These are phyloP conservation scores for Colletotrichum sp. DNA, from an alignment of 2,329 filamentous ascomycete species.

Conservation along the genomic window DNA sequence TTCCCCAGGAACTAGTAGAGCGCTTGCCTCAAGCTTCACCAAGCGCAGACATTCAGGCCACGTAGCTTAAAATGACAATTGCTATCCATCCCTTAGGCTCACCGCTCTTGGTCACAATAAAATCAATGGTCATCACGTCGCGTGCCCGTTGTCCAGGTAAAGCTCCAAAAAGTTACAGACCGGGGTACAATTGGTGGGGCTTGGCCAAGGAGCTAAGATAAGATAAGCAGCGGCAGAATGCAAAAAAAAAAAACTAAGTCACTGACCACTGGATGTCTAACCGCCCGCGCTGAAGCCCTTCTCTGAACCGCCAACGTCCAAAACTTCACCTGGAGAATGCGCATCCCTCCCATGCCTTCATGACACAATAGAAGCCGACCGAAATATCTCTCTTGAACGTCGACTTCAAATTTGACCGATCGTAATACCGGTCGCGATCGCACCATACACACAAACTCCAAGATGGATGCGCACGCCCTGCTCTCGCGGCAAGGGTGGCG, in stretches of 20 bases:
- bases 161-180: background rate
- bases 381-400: background rate
- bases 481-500: slow-evolving; percentile 89
- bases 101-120: background rate
- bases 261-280: background rate
- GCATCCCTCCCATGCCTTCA: background rate
- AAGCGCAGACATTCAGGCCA: background rate
- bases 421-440: background rate
- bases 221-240: slow-evolving; percentile 17
- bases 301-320: background rate
- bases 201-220: slow-evolving; percentile 5
- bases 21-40: background rate
- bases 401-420: background rate
- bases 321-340: background rate
- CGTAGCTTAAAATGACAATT: background rate
- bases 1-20: background rate
- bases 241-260: slow-evolving; percentile 1
- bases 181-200: background rate
- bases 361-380: background rate
- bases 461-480: slow-evolving; percentile 85
- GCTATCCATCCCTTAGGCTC: background rate
- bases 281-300: background rate
- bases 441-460: background rate
- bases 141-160: background rate
- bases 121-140: background rate